Evolutionary conservation across 768 basidiomycete species (phyloP).

Genomic region (Leucosporidium yakuticum): DNA sequence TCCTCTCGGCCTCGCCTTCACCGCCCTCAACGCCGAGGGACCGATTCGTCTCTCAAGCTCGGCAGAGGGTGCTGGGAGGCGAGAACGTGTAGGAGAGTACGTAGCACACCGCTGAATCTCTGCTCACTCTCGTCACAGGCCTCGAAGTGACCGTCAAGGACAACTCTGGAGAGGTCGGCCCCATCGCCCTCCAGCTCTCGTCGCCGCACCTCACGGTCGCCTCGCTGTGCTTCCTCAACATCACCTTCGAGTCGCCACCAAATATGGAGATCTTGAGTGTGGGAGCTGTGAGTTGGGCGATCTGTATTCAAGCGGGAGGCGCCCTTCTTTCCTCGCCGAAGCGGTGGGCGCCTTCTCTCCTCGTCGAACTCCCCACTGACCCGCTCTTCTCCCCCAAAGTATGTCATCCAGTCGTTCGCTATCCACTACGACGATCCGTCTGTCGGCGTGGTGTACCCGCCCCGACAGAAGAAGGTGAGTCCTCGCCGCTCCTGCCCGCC

Average conservation of each 20-base stretch:
- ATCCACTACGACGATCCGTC: background rate
- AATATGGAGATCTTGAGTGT: constrained; percentile 25
- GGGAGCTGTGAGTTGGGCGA: constrained; percentile 3
- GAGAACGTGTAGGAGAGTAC: background rate
- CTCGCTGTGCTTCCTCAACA: constrained; percentile 14
- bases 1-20: background rate
- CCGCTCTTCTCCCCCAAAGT: background rate
- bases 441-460: background rate
- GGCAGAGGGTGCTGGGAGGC: background rate
- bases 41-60: background rate
- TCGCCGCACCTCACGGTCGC: constrained; percentile 30
- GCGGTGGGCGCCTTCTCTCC: background rate
- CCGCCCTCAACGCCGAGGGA: background rate
- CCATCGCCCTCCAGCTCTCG: constrained; percentile 20
- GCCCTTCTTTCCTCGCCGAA: background rate
- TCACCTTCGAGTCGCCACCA: constrained; percentile 22
- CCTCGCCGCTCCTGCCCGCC: too few species aligned
- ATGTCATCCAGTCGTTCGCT: background rate
- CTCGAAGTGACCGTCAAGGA: too few species aligned
- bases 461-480: constrained; percentile 11
- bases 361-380: background rate
- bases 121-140: too few species aligned
- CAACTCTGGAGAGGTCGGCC: background rate
- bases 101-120: background rate
- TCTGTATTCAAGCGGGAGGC: background rate